Evolutionary conservation across 2,329 filamentous ascomycete genomes (phyloP).

Genomic region (Allantophomopsis lycopodina): DNA sequence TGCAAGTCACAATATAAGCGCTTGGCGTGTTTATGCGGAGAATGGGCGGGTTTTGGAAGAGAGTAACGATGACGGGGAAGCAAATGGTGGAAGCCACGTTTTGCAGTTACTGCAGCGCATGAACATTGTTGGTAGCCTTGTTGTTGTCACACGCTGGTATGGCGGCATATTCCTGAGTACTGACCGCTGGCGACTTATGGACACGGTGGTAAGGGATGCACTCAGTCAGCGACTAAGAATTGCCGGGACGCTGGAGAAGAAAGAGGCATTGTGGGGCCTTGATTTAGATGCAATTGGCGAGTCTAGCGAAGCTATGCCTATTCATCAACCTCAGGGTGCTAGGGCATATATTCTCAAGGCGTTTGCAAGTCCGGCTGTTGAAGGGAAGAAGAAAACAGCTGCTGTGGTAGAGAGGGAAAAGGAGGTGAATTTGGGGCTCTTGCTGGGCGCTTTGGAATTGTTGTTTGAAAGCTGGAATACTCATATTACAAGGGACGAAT

Average conservation of each 20-base stretch:
- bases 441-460: conserved; percentile 59
- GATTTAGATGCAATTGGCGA: conserved; percentile 34
- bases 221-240: conserved; percentile 34
- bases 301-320: conserved; percentile 40
- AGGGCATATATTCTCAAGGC: conserved; percentile 40
- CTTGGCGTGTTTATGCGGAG: conserved; percentile 13
- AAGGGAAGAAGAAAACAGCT: conserved; percentile 36
- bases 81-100: conserved; percentile 41
- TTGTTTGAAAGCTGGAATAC: conserved; percentile 62
- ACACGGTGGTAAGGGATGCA: conserved; percentile 38
- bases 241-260: conserved; percentile 25
- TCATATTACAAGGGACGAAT: conserved; percentile 46
- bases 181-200: conserved; percentile 49
- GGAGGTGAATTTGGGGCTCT: conserved; percentile 51
- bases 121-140: conserved; percentile 33
- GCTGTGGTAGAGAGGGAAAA: conserved; percentile 43
- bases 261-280: conserved; percentile 45
- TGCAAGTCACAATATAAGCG: conserved; percentile 37
- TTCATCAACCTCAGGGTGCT: conserved; percentile 62
- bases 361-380: conserved; percentile 30
- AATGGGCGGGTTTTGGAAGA: conserved; percentile 12
- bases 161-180: conserved; percentile 47
- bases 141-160: conserved; percentile 49
- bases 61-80: conserved; percentile 42
- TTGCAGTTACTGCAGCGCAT: conserved; percentile 37